These are phyloP conservation scores for Helminthosporium solani DNA, from an alignment of 2,329 filamentous ascomycete genomes.

Conservation along the genomic window DNA sequence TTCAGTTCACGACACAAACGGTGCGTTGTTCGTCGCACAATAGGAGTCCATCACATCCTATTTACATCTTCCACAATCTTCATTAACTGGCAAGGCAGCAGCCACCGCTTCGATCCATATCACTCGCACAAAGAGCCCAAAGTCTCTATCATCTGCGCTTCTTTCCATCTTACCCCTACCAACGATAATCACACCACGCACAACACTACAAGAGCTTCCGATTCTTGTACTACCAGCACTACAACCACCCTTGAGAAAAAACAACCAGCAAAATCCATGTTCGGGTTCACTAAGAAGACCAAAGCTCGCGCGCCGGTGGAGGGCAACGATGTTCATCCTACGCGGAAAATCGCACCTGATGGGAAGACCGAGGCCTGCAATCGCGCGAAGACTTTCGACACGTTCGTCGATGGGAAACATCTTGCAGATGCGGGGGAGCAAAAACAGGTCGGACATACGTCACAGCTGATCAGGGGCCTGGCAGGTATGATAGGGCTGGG, in stretches of 20 bases:
- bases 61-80: no score
- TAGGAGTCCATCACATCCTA: no score
- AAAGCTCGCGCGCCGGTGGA: not conserved
- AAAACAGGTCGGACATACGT: not conserved
- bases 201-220: not conserved
- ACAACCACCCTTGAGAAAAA: not conserved
- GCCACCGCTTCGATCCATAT: no score
- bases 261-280: not conserved
- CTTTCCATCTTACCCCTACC: not conserved
- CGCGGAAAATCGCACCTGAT: constrained; percentile 2
- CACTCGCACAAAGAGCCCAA: no score
- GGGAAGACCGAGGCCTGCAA: constrained; percentile 17
- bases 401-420: constrained; percentile 8
- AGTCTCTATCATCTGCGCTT: no score
- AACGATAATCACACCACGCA: not conserved
- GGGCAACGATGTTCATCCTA: constrained; percentile 13
- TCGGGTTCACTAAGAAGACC: not conserved
- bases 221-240: not conserved
- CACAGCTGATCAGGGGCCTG: not conserved
- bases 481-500: not conserved
- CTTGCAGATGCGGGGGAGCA: not conserved
- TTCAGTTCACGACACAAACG: no score
- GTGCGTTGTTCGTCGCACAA: no score
- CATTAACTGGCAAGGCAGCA: no score
- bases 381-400: constrained; percentile 14